A percentile compares a stretch with the other conserved stretches of the same genome.
Conservation (phyloP, 768 basidiomycete species). For the Lactifluus hygrophoroides region DNA sequence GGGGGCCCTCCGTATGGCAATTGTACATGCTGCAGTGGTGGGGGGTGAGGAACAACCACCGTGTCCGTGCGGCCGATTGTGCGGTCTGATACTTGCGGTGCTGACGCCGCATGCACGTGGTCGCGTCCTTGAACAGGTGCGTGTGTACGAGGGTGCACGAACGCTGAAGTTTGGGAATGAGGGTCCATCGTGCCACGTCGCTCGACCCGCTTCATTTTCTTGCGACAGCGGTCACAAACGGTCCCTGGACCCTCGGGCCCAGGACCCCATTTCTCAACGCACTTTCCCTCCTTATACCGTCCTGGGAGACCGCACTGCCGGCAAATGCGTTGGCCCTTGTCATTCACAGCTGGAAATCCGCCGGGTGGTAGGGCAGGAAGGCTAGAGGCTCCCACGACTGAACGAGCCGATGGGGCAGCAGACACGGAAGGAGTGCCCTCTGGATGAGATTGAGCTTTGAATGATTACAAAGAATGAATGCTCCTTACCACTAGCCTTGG, state of each 20-base stretch:
- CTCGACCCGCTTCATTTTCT: constrained; percentile 78
- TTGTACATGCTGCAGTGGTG: constrained; percentile 2
- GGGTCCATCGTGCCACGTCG: constrained; percentile 52
- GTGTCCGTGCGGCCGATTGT: constrained; percentile 15
- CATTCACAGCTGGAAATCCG: constrained; percentile 28
- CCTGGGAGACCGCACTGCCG: constrained; percentile 62
- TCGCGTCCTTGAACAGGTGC: constrained; percentile 8
- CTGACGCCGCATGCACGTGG: background rate
- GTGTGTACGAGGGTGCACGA: constrained; percentile 7
- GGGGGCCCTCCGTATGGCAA: background rate
- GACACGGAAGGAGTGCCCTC: constrained; percentile 2
- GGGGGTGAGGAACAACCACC: constrained; percentile 8
- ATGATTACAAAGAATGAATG: background rate
- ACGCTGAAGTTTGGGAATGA: constrained; percentile 21
- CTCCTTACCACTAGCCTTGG: constrained; percentile 32
- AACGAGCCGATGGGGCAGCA: constrained; percentile 7
- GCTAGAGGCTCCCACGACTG: constrained; percentile 19
- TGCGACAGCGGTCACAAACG: constrained; percentile 72
- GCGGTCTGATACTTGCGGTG: constrained; percentile 11
- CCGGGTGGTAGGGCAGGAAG: constrained; percentile 24
- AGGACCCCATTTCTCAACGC: constrained; percentile 79
- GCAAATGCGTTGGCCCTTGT: constrained; percentile 57
- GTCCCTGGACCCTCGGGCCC: constrained; percentile 74
- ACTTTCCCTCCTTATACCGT: constrained; percentile 71
- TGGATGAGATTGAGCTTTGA: background rate